phyloP scores from a whole-genome alignment of 1,284 basidiomycete genomes.

The Puccinia brachypodii region DNA sequence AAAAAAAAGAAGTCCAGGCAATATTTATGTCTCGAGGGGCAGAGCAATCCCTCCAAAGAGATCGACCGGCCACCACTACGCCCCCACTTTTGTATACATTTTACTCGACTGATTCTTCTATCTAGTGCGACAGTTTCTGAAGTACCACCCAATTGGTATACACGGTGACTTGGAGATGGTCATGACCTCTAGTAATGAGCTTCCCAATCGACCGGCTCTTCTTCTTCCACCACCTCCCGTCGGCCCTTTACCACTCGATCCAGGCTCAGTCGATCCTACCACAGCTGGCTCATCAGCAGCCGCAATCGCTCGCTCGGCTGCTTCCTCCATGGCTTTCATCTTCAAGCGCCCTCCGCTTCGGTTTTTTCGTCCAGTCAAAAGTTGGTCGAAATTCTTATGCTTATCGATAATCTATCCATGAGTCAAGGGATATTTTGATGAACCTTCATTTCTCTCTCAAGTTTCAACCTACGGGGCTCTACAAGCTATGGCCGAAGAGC shows the following conservation, averaged over 20 bases:
- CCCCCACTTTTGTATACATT: too few species aligned
- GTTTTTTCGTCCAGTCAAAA: constrained; percentile 44
- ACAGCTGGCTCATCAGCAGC: constrained; percentile 9
- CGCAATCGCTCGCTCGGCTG: constrained; percentile 23
- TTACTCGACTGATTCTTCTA: too few species aligned
- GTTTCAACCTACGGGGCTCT: constrained; percentile 33
- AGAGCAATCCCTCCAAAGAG: too few species aligned
- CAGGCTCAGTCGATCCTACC: constrained; percentile 19
- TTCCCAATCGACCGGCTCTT: background rate
- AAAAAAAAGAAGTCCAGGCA: too few species aligned
- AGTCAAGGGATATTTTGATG: background rate
- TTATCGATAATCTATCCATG: background rate
- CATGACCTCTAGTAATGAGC: too few species aligned
- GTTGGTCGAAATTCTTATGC: background rate
- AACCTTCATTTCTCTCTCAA: background rate
- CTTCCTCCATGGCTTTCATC: constrained; percentile 31
- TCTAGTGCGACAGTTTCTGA: too few species aligned
- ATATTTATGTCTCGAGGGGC: too few species aligned
- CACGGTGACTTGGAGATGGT: too few species aligned
- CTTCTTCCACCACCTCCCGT: constrained; percentile 22
- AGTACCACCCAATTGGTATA: too few species aligned
- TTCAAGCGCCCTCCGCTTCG: constrained; percentile 41
- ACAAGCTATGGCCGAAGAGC: constrained; percentile 19
- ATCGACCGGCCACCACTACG: too few species aligned
- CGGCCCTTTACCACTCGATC: constrained; percentile 33